Base-by-base conservation (phyloP, 2,329 filamentous ascomycete genomes). In the Claviceps pazoutovae region DNA sequence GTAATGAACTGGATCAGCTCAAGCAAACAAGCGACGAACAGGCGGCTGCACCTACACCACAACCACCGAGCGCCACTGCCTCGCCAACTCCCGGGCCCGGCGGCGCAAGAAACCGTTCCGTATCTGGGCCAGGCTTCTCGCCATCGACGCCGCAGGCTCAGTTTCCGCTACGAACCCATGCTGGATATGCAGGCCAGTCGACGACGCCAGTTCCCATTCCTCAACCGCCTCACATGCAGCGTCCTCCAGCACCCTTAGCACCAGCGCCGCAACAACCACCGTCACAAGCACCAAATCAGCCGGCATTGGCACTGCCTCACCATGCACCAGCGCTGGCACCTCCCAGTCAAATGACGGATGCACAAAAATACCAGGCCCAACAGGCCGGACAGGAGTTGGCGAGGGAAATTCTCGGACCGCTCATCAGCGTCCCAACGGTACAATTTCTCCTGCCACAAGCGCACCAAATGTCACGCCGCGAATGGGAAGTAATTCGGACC, bases 401-500 rank as follows among this genome's bases (percentile, higher is more conserved):
- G 0, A 68, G 73, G 1, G 76, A 83, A 53, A 76, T 87, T 1
- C 72, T 88, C 0, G 85, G 85, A 0, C 66, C 73, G 0, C 71
- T 84, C 45, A 76, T 83, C 13, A 72, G 71, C 21, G 78, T 79
- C 16, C 79, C 83, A 0, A 85, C 83, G 0, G 80, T 87, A 8
- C 74, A 79, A 23, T 84, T 88, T 58, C 69, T 90, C 4, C 71
- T 88, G 45, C 78, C 81, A 5, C 82, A 86, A 56, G 83, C 83
- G 1, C 79, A 76, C 19, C 76, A 78, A 48, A 87, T 86, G 73
- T 75, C 82, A 46, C 73, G 78, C n/a, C 70, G 77, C 16, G 86
- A 94, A 62, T 84, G 93, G 77, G 74, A 78, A 51, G 79, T 93
- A 30, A 78, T 96, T 55, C 75, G 78, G 49, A 74, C 77, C 41